Evolutionary conservation across 176 grass and related monocot genomes (phyloP), one percentile per base, ranked within the genome.

Genomic region (Raddia distichophylla): DNA sequence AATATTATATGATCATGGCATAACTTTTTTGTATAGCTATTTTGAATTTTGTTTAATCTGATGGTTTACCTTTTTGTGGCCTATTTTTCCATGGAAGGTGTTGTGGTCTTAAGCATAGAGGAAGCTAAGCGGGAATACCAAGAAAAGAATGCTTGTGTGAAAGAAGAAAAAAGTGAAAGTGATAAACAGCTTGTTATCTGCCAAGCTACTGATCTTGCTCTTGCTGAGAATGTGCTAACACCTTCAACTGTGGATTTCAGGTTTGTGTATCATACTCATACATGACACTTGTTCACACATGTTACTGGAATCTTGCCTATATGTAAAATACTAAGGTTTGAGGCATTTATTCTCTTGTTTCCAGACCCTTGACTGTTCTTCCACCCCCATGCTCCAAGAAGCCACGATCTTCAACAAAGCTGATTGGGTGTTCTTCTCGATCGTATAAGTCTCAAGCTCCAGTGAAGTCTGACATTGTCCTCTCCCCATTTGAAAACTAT

Each of bases 221-320:
- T 74, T 75, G 70, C 69, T 75, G 88, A 86, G 63, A 83, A 87
- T 71, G 67, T 90, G 63, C 79, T 90, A 65, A 91, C 96, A 78
- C 93, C 93, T 51, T 79, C 83, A 3, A 61, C 84, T 14, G 75
- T 71, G 54, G 82, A 81, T 64, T 73, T 59, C 90, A 94, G 96
- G 96, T 99, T 67, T 64, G 93, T 79, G 43, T 44, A 60, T 62
- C 19, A 62, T 60, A 71, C 27, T 27, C 27, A 27, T 27, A 27
- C 27, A 27, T 27, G 27, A 27, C 27, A 27, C 60, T 35, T 77
- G 17, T 60, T n/a, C 32, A 64, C 7, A 71, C 42, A n/a, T 89
- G 55, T 89, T 71, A 81, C 63, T 66, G 77, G 42, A 71, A 82
- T 61, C 60, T 51, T 58, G 2, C 35, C 72, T 78, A 19, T 71